A percentile compares a stretch with the other conserved stretches of the same genome.
Conservation (phyloP, 2,329 filamentous ascomycete genomes). For the Thermothelomyces thermophilus region DNA sequence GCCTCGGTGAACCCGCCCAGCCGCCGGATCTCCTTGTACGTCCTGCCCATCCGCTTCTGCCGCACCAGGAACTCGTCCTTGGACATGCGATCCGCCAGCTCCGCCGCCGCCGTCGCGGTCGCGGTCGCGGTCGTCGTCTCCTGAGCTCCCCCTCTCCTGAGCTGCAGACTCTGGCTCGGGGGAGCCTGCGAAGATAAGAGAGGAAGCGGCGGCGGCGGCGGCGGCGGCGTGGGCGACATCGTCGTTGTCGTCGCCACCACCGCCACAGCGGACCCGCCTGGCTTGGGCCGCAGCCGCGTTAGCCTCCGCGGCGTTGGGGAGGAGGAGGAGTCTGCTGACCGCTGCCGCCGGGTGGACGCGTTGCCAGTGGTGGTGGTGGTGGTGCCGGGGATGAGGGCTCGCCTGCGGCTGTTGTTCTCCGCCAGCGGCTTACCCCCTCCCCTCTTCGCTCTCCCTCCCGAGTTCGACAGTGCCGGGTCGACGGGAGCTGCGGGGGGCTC, state of each 20-base stretch:
- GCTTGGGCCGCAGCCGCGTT: background rate
- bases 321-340: background rate
- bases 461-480: too few species aligned
- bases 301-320: background rate
- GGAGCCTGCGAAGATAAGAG: background rate
- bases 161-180: background rate
- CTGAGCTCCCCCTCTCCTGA: too few species aligned
- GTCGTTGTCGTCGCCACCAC: too few species aligned
- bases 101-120: background rate
- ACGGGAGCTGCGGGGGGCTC: too few species aligned
- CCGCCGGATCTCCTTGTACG: conserved; percentile 58
- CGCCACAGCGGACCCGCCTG: too few species aligned
- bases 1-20: conserved; percentile 53
- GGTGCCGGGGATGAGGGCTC: too few species aligned
- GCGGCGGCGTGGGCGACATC: too few species aligned
- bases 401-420: too few species aligned
- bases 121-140: too few species aligned
- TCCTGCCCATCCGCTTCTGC: conserved; percentile 47
- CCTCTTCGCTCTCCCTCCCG: too few species aligned
- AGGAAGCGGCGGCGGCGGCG: background rate
- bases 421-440: too few species aligned
- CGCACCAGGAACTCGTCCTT: conserved; percentile 21
- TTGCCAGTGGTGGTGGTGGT: background rate
- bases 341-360: background rate
- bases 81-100: conserved; percentile 9